Evolutionary conservation across 805 yeast genomes (phyloP).

Genomic region (Candida rishiriensis): DNA sequence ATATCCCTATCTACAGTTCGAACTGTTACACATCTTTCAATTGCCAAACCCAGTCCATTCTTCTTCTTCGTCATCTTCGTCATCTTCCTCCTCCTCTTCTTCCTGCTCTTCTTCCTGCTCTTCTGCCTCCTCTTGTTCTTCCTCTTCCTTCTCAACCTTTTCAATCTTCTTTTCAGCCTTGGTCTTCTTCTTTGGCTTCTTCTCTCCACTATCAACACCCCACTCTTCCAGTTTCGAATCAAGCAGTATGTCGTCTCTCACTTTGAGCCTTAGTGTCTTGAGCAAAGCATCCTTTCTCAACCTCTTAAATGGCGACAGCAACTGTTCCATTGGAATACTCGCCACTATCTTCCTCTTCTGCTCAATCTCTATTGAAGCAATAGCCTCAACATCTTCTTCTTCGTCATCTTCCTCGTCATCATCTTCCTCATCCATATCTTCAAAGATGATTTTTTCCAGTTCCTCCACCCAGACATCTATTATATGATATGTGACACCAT

Average conservation of each 20-base stretch:
- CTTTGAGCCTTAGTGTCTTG: constrained; percentile 63
- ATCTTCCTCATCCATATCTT: constrained; percentile 40
- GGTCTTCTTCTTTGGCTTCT: constrained; percentile 12
- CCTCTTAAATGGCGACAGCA: constrained; percentile 58
- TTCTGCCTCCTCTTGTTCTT: constrained; percentile 26
- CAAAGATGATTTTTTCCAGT: constrained; percentile 60
- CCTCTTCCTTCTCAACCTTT: constrained; percentile 5
- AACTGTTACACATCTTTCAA: neutral
- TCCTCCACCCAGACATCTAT: constrained; percentile 84
- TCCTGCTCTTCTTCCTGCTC: constrained; percentile 26
- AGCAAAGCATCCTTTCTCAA: constrained; percentile 45
- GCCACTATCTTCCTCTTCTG: constrained; percentile 32
- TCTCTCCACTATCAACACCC: constrained; percentile 42
- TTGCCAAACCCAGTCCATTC: constrained; percentile 31
- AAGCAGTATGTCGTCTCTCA: constrained; percentile 58
- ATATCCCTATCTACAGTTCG: too few species aligned
- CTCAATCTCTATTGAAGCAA: constrained; percentile 7
- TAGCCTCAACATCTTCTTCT: constrained; percentile 20
- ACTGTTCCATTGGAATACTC: constrained; percentile 46
- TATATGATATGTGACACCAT: constrained; percentile 79
- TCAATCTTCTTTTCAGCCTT: constrained; percentile 15
- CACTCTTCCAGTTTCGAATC: constrained; percentile 63
- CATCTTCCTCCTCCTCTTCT: constrained; percentile 16
- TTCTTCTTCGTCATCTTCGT: constrained; percentile 17
- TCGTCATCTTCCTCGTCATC: constrained; percentile 41